Evolutionary conservation across 208 protist species (phyloP).

Genomic region (Crithidia thermophila): DNA sequence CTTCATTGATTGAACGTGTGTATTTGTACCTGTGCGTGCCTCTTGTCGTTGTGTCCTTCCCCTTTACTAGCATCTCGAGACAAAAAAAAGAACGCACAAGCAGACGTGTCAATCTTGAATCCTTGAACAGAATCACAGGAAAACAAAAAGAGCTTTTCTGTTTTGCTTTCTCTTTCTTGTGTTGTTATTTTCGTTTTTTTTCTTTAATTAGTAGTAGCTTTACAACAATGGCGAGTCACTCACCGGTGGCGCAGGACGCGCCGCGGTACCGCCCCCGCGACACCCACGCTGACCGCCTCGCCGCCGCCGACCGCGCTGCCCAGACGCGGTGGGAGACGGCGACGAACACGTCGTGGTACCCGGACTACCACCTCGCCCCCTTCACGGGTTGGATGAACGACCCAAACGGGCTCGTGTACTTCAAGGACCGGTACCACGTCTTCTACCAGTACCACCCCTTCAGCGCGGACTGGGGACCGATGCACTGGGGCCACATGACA

Average conservation of each 20-base stretch:
- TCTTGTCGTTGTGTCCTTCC: too few species aligned
- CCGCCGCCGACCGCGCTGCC: constrained; percentile 17
- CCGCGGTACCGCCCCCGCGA: constrained; percentile 11
- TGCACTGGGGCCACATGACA: constrained; percentile 62
- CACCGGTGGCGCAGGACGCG: constrained; percentile 9
- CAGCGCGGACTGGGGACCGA: constrained; percentile 47
- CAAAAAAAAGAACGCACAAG: too few species aligned
- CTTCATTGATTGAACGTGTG: too few species aligned
- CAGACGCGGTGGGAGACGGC: constrained; percentile 13
- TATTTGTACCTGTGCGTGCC: too few species aligned
- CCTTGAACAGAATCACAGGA: too few species aligned
- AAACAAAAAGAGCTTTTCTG: not conserved
- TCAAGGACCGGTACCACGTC: constrained; percentile 44
- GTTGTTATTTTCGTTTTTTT: not conserved
- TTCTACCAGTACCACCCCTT: constrained; percentile 69
- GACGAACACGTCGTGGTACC: constrained; percentile 41
- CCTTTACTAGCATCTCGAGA: too few species aligned
- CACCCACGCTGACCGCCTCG: constrained; percentile 38
- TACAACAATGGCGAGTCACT: constrained; percentile 5
- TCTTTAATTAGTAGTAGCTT: not conserved
- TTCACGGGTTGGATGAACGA: constrained; percentile 56
- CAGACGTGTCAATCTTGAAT: too few species aligned
- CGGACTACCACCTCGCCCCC: constrained; percentile 45
- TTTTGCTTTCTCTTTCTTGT: not conserved
- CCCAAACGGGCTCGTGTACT: constrained; percentile 38